These are phyloP conservation scores for Diaporthe australafricana DNA, from an alignment of 2,329 filamentous ascomycete species.

Conservation along the genomic window DNA sequence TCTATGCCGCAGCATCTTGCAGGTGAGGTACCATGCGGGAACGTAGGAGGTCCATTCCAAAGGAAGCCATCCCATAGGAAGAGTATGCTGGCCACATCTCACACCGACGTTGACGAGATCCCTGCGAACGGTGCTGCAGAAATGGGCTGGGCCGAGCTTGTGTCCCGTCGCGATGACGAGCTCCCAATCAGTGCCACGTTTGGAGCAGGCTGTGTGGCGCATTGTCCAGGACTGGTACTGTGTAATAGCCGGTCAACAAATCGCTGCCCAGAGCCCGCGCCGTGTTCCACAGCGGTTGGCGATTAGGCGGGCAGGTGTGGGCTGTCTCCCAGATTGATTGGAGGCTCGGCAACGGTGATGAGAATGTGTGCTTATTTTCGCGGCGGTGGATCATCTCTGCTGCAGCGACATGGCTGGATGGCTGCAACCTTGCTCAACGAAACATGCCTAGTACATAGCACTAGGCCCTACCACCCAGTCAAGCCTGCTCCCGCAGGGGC, in stretches of 20 bases:
- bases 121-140: background rate
- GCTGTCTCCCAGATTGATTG: slow-evolving; percentile 13
- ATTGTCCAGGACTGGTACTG: background rate
- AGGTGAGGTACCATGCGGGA: background rate
- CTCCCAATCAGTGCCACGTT: background rate
- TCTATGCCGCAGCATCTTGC: background rate
- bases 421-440: slow-evolving; percentile 1
- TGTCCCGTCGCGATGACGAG: background rate
- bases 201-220: slow-evolving; percentile 1
- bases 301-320: background rate
- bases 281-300: slow-evolving; percentile 5
- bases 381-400: slow-evolving; percentile 16
- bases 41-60: background rate
- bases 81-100: background rate
- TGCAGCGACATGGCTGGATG: background rate
- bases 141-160: background rate
- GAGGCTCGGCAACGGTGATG: background rate
- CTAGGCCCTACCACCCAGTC: too few species aligned
- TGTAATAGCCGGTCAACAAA: slow-evolving; percentile 9
- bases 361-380: background rate
- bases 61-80: slow-evolving; percentile 12
- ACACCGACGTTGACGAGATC: background rate
- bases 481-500: background rate
- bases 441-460: too few species aligned
- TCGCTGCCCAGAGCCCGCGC: background rate